Evolutionary conservation across 176 grass and related monocot species (phyloP).

Genomic region (Eragrostis nindensis): DNA sequence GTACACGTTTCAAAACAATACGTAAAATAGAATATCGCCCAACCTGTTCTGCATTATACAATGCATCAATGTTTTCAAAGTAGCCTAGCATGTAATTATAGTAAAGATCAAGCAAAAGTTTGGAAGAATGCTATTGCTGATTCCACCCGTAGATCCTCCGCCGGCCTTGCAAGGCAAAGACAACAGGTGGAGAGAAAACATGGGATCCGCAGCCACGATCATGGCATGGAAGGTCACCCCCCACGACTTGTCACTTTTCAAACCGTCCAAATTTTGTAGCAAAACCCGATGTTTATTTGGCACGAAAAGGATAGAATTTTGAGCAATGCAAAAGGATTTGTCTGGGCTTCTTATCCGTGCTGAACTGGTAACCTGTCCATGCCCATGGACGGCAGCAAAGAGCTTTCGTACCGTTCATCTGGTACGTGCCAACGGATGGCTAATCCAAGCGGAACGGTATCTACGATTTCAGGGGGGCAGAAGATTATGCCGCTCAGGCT

Average conservation of each 20-base stretch:
- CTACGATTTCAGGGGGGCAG: too few relatives aligned
- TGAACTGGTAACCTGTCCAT: not conserved
- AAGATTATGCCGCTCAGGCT: too few relatives aligned
- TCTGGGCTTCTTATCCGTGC: not conserved
- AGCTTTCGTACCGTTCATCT: too few relatives aligned
- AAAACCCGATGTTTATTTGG: not conserved
- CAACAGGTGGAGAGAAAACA: slow-evolving; percentile 3
- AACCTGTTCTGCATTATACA: not conserved
- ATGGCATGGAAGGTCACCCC: not conserved
- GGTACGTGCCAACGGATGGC: too few relatives aligned
- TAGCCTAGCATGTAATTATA: not conserved
- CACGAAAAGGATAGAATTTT: not conserved
- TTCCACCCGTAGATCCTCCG: slow-evolving; percentile 38
- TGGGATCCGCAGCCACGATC: slow-evolving; percentile 8
- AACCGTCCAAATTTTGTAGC: slow-evolving; percentile 38
- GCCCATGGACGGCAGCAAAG: too few relatives aligned
- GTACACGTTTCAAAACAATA: not conserved
- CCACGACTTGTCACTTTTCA: slow-evolving; percentile 13
- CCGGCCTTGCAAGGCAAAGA: slow-evolving; percentile 8
- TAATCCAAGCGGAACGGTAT: too few relatives aligned
- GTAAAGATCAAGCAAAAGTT: not conserved
- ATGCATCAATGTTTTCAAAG: not conserved
- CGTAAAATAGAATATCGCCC: too few relatives aligned
- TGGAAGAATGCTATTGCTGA: not conserved
- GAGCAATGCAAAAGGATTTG: not conserved